Evolutionary conservation across 192 early-diverging fungal genomes (phyloP).

Genomic region (Paraglomus occultum): DNA sequence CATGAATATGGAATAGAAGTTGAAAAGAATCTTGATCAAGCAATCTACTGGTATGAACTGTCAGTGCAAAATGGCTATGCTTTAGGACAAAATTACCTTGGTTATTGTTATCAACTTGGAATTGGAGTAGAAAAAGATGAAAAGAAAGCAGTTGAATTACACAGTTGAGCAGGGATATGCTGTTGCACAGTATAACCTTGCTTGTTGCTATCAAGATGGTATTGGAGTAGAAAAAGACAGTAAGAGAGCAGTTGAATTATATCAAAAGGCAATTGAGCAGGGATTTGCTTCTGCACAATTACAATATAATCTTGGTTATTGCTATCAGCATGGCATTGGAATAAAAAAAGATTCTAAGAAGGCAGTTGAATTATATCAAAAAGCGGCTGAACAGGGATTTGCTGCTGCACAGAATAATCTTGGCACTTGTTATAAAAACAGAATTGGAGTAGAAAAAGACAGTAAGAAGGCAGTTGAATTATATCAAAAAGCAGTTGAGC

Average conservation of each 20-base stretch:
- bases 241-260: neutral
- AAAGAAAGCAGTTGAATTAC: neutral
- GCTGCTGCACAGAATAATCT: neutral
- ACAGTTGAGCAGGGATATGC: neutral
- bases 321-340: neutral
- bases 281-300: conserved; percentile 28
- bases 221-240: conserved; percentile 51
- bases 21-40: conserved; percentile 59
- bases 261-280: neutral
- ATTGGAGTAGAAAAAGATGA: conserved; percentile 10
- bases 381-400: neutral
- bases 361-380: neutral
- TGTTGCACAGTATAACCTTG: neutral
- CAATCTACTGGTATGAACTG: conserved; percentile 61
- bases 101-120: neutral
- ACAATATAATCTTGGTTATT: neutral
- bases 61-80: conserved; percentile 56
- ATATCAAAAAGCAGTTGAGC: neutral
- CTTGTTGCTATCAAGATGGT: conserved; percentile 39
- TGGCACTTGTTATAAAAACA: conserved; percentile 35
- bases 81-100: conserved; percentile 46
- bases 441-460: conserved; percentile 54
- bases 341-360: neutral
- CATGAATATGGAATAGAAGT: conserved; percentile 74
- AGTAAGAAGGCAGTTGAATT: neutral